phyloP scores from a whole-genome alignment of 352 stramenopile genomes.

The Phytophthora palmivora region DNA sequence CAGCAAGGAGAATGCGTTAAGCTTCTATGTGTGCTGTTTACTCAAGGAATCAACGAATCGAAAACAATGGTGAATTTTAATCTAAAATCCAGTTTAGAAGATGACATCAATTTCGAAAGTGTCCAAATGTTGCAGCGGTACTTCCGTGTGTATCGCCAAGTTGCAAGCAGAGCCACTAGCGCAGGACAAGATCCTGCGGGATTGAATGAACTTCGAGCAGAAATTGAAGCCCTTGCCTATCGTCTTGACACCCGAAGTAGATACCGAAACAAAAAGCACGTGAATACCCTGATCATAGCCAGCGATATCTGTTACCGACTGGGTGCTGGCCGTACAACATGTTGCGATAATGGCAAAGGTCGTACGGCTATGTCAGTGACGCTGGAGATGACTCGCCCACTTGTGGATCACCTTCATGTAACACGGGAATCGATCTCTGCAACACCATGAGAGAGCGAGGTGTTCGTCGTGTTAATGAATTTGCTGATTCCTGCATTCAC shows the following conservation, averaged over 20 bases:
- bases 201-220: conserved; percentile 55
- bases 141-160: too few relatives aligned
- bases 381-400: conserved; percentile 93
- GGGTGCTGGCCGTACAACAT: conserved; percentile 93
- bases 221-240: conserved; percentile 63
- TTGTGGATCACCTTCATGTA: conserved; percentile 90
- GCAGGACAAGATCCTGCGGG: conserved; percentile 41
- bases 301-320: conserved; percentile 91
- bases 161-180: too few relatives aligned
- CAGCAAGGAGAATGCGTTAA: too few relatives aligned
- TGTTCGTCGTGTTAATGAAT: conserved; percentile 83
- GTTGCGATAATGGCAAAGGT: conserved; percentile 98
- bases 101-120: too few relatives aligned
- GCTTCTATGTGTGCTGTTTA: too few relatives aligned
- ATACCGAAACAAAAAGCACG: conserved; percentile 84
- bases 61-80: too few relatives aligned
- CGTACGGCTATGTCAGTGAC: conserved; percentile 98
- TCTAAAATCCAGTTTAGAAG: too few relatives aligned
- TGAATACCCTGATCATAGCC: conserved; percentile 86
- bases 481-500: conserved; percentile 32
- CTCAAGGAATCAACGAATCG: too few relatives aligned
- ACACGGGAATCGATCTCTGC: conserved; percentile 86
- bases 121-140: too few relatives aligned
- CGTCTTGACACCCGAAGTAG: conserved; percentile 68
- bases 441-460: conserved; percentile 88